Evolutionary conservation across 164 flowering plant genomes (phyloP), one percentile per base, ranked within the genome.

Genomic region (Liriodendron chinense): DNA sequence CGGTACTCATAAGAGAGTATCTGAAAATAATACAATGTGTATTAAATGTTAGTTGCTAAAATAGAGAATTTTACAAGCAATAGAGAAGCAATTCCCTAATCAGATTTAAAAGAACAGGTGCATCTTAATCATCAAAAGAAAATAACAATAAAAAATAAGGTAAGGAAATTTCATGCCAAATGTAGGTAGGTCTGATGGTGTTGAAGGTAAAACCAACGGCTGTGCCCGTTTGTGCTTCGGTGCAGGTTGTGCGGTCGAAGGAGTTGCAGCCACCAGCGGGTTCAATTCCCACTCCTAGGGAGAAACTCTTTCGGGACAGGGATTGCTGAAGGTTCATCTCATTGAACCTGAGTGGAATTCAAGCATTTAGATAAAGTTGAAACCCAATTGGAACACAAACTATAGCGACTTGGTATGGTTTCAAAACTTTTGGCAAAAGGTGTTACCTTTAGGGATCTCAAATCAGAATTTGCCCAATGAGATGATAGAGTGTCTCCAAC

Each of bases 211-310:
- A 56, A 61, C 61, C 0, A 84, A 80, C 67, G 86, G 78, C 12
- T 92, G 86, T 28, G 86, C 86, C 79, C 90, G 86, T 82, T 95
- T 91, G 80, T 78, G 89, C 82, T 87, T 92, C 24, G 49, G 71
- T 23, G 72, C 28, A 0, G 89, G 80, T 76, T 77, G 93, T 74
- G 79, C n/a, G 78, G 53, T 81, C 65, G 81, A 2, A 16, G 90
- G 82, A 48, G 75, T 75, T 49, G 91, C 82, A 76, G 91, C 78
- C 65, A 84, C 87, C 80, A 82, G 88, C 14, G 88, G 88, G 68
- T 95, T 94, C 10, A 95, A 77, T 95, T 98, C 98, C 98, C n/a
- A n/a, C n/a, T n/a, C n/a, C n/a, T n/a, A 95, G 21, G 98, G 91
- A 43, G 98, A 95, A 81, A 95, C 94, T 77, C 89, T 85, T 6